Conservation (phyloP, 768 basidiomycete genomes). For the Rhodotorula paludigena region DNA sequence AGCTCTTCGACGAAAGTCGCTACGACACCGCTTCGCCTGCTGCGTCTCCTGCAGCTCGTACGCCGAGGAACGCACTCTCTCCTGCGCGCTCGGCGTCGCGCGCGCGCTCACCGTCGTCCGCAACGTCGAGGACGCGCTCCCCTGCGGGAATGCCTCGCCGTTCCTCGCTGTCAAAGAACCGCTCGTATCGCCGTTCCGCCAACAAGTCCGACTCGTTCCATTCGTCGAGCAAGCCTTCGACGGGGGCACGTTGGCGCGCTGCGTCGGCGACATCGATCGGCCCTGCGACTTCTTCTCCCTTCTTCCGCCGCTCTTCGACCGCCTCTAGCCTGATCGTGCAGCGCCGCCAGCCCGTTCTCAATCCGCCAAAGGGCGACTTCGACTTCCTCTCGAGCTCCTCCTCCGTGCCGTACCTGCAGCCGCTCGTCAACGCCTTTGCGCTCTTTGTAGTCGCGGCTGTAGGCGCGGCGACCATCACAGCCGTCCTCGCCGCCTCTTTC, state of each 20-base stretch:
- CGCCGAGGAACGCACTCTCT: background rate
- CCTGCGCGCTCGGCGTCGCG: background rate
- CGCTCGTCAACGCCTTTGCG: conserved; percentile 19
- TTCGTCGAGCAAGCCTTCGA: background rate
- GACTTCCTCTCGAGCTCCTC: conserved; percentile 1
- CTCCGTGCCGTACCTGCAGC: conserved; percentile 8
- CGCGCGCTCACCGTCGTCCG: background rate
- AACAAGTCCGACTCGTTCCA: background rate
- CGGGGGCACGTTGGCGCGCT: background rate
- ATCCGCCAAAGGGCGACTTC: background rate
- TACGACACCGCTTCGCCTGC: background rate
- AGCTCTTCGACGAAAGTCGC: background rate
- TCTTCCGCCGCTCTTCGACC: background rate
- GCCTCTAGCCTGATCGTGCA: background rate
- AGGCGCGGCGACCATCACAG: conserved; percentile 20
- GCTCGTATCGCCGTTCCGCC: background rate
- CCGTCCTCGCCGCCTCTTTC: conserved; percentile 28
- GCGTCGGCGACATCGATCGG: background rate
- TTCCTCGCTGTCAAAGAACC: background rate
- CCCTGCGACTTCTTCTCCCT: background rate
- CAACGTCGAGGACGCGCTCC: background rate
- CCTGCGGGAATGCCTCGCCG: background rate
- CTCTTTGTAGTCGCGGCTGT: conserved; percentile 31
- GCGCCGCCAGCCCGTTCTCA: background rate
- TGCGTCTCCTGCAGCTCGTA: background rate